Conservation (phyloP, 2,329 filamentous ascomycete species). For the Ascochyta lentis region DNA sequence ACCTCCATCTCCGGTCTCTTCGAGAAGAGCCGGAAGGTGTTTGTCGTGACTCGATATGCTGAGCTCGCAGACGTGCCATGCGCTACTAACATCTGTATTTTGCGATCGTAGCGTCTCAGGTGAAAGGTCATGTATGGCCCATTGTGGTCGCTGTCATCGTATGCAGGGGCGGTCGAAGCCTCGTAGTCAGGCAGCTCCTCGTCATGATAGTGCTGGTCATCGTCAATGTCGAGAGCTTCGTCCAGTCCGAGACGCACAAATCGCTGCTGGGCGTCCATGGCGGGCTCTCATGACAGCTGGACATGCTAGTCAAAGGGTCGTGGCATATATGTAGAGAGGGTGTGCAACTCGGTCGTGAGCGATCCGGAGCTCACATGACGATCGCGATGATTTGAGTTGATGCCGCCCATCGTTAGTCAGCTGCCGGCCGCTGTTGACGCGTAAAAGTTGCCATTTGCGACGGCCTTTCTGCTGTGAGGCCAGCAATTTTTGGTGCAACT, state of each 20-base stretch:
- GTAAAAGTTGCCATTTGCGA: constrained; percentile 4
- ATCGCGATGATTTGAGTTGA: constrained; percentile 19
- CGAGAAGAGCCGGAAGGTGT: constrained; percentile 37
- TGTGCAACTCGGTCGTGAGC: constrained; percentile 9
- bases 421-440: constrained; percentile 10
- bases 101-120: constrained; percentile 34
- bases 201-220: constrained; percentile 19
- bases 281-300: constrained; percentile 11
- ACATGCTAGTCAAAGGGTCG: constrained; percentile 20
- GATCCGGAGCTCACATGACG: constrained; percentile 5
- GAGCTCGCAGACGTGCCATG: constrained; percentile 21
- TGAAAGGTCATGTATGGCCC: constrained; percentile 30
- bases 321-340: constrained; percentile 19
- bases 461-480: background rate
- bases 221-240: constrained; percentile 23
- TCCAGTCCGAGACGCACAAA: constrained; percentile 15
- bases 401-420: constrained; percentile 12
- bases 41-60: constrained; percentile 37
- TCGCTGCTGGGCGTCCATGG: constrained; percentile 27
- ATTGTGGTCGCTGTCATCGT: constrained; percentile 27
- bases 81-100: constrained; percentile 33
- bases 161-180: constrained; percentile 30
- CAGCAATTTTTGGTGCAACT: background rate
- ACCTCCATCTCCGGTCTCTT: constrained; percentile 45
- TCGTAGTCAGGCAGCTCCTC: constrained; percentile 40